Evolutionary conservation across 2,329 filamentous ascomycete genomes (phyloP).

Genomic region (Didymella arachidicola): DNA sequence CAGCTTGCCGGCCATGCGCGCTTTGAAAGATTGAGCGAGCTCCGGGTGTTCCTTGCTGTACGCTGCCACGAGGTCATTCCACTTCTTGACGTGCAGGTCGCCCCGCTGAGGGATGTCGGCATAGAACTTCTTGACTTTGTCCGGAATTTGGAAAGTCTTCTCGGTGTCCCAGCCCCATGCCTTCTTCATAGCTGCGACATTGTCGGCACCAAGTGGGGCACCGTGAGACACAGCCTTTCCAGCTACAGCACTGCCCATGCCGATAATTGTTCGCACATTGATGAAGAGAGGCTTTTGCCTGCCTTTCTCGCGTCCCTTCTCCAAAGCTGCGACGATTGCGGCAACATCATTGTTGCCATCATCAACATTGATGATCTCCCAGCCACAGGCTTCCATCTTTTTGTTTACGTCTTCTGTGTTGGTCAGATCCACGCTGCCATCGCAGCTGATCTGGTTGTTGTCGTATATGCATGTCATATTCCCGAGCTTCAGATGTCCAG

Average conservation of each 20-base stretch:
- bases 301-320: constrained; percentile 53
- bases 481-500: constrained; percentile 62
- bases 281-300: constrained; percentile 62
- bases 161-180: constrained; percentile 58
- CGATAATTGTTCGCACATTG: constrained; percentile 63
- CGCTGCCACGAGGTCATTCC: constrained; percentile 55
- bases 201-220: constrained; percentile 62
- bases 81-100: constrained; percentile 57
- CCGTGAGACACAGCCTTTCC: constrained; percentile 64
- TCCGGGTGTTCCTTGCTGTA: constrained; percentile 59
- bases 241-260: constrained; percentile 55
- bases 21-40: constrained; percentile 57
- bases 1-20: constrained; percentile 59
- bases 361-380: constrained; percentile 61
- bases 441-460: constrained; percentile 67
- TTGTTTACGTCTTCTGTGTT: constrained; percentile 64
- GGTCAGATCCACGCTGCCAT: constrained; percentile 61
- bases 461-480: constrained; percentile 66
- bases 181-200: constrained; percentile 62
- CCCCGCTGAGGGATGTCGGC: constrained; percentile 57
- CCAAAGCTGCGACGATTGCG: constrained; percentile 56
- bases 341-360: constrained; percentile 62
- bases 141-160: constrained; percentile 53
- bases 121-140: constrained; percentile 62
- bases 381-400: constrained; percentile 65